phyloP scores from a whole-genome alignment of 352 stramenopile species.

The Phytopythium delawarense region DNA sequence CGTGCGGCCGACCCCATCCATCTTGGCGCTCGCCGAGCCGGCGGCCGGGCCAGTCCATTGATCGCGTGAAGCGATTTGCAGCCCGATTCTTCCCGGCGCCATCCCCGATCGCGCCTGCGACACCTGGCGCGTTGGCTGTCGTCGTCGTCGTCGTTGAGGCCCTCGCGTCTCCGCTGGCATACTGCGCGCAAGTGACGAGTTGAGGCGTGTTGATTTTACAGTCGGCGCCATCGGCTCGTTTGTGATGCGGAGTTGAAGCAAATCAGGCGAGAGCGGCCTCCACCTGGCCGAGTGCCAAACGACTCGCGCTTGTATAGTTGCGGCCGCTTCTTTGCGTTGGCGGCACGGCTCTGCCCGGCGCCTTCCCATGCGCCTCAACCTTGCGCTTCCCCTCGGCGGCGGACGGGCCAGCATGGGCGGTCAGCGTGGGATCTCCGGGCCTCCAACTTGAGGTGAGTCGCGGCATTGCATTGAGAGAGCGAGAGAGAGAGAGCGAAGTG shows the following conservation, averaged over 20 bases:
- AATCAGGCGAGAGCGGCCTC: slow-evolving; percentile 3
- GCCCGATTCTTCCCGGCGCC: background rate
- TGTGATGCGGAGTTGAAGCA: slow-evolving; percentile 8
- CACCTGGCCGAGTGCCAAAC: background rate
- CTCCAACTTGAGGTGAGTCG: slow-evolving; percentile 1
- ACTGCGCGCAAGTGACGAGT: slow-evolving; percentile 10
- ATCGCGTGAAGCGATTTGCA: slow-evolving; percentile 1
- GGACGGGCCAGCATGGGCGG: background rate
- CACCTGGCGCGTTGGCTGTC: background rate
- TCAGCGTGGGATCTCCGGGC: background rate
- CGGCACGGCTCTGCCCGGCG: background rate
- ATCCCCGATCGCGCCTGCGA: background rate
- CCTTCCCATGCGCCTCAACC: slow-evolving; percentile 1
- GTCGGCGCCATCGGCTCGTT: background rate
- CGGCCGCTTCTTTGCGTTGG: background rate
- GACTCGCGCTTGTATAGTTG: slow-evolving; percentile 3
- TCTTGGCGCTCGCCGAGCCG: background rate
- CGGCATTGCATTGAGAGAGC: background rate
- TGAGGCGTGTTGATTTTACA: slow-evolving; percentile 8
- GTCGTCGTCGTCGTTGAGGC: background rate
- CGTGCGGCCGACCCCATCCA: background rate
- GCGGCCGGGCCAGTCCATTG: background rate
- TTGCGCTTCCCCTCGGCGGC: slow-evolving; percentile 3
- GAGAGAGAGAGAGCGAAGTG: background rate
- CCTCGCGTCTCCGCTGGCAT: slow-evolving; percentile 1